Base-by-base conservation (phyloP, 768 basidiomycete genomes). In the Agaricus subrufescens region DNA sequence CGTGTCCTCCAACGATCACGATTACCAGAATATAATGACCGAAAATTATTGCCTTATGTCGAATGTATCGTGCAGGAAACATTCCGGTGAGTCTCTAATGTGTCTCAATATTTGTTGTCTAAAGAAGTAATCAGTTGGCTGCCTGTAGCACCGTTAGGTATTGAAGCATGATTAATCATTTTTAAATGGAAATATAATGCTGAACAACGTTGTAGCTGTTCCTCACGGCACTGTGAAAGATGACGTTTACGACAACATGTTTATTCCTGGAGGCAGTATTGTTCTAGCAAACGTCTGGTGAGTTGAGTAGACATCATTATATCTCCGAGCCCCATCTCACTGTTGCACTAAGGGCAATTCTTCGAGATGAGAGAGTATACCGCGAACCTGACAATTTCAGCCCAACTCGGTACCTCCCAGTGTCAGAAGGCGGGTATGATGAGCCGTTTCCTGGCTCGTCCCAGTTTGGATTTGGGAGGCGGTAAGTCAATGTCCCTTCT, bases 141-240 rank as follows among this genome's bases (percentile, higher is more conserved):
- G 25, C 29, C 29, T 39, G 15, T 37, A 8, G 49, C 27, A 37
- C 49, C 49, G n/a, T 11, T 26, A 19, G 49, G 19, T 19, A 19
- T 19, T 19, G 19, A 19, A 19, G 19, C 19, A 19, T 19, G 19
- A 19, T 19, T 19, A 19, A 19, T 19, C 19, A 19, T 19, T 19
- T 19, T 19, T 19, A 19, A 19, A 19, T 19, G 19, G 19, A 19
- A 19, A 19, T 19, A 19, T 19, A 19, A 19, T 19, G 19, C 19
- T 19, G 12, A 14, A 4, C 27, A 27, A 51, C 38, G 25, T 8
- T 15, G 49, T 42, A 86, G 86, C 75, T 50, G 73, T 87, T 45
- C 86, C 86, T 0, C 86, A 87, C 58, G 74, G 84, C 40, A 59
- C 83, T 61, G 83, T 77, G 72, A 77, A 86, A 63, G 82, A 87